Evolutionary conservation across 495 filamentous ascomycete genomes (phyloP).

Genomic region (Aspergillus mulundensis): DNA sequence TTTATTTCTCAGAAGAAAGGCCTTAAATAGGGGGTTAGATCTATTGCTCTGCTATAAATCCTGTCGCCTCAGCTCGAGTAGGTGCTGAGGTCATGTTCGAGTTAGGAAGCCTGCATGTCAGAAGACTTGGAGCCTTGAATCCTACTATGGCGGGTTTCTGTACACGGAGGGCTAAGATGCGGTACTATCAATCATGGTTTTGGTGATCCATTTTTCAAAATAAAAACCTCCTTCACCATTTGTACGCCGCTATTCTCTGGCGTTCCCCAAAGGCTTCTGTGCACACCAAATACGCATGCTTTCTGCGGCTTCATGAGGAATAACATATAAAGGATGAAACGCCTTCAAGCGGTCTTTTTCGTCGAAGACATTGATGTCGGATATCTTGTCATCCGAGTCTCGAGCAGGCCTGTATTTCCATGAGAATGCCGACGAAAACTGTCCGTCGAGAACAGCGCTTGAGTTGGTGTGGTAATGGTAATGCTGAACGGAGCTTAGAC

Average conservation of each 20-base stretch:
- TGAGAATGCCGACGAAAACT: conserved; percentile 54
- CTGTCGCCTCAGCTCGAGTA: too few species aligned
- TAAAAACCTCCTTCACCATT: not conserved
- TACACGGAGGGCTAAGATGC: not conserved
- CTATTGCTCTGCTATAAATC: not conserved
- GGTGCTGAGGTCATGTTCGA: conserved; percentile 7
- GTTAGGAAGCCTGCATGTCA: not conserved
- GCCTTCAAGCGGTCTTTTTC: conserved; percentile 43
- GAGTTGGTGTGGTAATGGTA: conserved; percentile 58
- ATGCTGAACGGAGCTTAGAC: conserved; percentile 78
- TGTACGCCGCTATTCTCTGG: not conserved
- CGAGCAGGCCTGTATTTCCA: conserved; percentile 56
- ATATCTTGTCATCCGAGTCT: conserved; percentile 43
- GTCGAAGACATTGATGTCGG: conserved; percentile 39
- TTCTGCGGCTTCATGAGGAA: conserved; percentile 67
- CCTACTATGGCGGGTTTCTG: not conserved
- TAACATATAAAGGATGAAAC: conserved; percentile 82
- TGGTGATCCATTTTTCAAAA: not conserved
- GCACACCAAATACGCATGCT: conserved; percentile 61
- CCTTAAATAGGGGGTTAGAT: not conserved
- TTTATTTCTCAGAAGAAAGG: not conserved
- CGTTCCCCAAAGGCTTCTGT: conserved; percentile 21
- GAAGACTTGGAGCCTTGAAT: not conserved
- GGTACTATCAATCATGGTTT: not conserved
- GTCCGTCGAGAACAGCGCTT: conserved; percentile 28